Percentiles rank a stretch among this genome's conserved stretches.
phyloP scores from a whole-genome alignment of 2,329 filamentous ascomycete species.

The Trichoderma koningiopsis region DNA sequence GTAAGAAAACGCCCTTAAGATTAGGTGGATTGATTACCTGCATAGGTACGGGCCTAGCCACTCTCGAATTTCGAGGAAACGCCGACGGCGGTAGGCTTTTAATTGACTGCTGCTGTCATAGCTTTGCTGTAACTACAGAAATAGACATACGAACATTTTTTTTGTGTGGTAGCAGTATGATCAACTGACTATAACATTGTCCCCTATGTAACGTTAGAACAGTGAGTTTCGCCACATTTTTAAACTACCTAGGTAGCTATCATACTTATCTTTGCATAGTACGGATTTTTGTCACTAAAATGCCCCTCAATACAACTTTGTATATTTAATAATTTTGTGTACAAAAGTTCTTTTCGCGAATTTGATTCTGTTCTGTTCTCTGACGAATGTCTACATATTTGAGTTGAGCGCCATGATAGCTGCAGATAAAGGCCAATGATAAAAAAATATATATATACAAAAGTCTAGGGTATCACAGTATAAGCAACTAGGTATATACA shows the following conservation, averaged over 20 bases:
- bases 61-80: background rate
- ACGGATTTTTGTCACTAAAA: background rate
- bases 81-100: background rate
- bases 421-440: no score
- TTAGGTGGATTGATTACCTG: background rate
- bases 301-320: no score
- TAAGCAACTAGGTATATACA: no score
- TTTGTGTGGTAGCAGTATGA: background rate
- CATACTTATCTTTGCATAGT: no score
- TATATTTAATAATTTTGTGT: no score
- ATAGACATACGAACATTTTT: background rate
- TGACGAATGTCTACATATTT: no score
- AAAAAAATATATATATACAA: no score
- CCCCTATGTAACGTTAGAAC: background rate
- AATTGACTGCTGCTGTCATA: background rate
- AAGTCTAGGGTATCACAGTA: background rate
- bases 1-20: background rate
- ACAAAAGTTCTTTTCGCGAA: no score
- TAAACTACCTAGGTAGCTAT: background rate
- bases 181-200: background rate
- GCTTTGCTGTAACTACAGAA: background rate
- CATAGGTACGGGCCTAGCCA: background rate
- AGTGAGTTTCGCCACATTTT: background rate
- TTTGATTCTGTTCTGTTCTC: no score
- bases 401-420: no score